phyloP scores from a whole-genome alignment of 768 basidiomycete genomes.

The Suillus subalutaceus region DNA sequence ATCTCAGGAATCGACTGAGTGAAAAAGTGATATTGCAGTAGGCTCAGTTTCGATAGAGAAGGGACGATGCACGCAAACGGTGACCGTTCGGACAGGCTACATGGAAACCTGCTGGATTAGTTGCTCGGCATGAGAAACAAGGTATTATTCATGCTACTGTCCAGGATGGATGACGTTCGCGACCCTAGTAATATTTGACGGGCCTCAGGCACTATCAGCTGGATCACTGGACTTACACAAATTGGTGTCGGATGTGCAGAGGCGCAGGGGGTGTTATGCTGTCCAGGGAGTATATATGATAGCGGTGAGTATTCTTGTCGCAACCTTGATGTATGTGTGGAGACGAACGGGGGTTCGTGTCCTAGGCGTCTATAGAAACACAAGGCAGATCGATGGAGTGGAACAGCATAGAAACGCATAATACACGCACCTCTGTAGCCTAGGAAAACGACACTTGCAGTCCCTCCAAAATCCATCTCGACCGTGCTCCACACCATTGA shows the following conservation, averaged over 20 bases:
- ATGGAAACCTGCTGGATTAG: no score
- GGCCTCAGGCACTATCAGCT: no score
- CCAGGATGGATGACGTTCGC: neutral
- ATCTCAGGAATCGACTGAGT: neutral
- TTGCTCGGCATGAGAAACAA: no score
- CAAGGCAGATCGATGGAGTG: neutral
- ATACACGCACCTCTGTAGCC: neutral
- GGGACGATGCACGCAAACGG: neutral
- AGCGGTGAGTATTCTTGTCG: neutral
- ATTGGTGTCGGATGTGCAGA: neutral
- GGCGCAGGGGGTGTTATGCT: no score
- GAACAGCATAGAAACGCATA: neutral
- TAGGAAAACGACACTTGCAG: neutral
- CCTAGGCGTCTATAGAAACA: neutral
- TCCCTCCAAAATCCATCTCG: neutral
- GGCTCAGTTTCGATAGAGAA: neutral
- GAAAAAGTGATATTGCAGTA: no score
- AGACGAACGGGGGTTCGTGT: neutral
- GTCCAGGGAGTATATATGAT: no score
- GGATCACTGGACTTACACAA: no score
- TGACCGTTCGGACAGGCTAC: neutral
- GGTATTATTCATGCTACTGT: no score
- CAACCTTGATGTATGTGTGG: no score
- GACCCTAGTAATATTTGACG: no score
- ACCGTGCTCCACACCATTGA: neutral